Evolutionary conservation across 305 asterid genomes (phyloP), one percentile per base, ranked within the genome.

Genomic region (Fraxinus angustifolia): DNA sequence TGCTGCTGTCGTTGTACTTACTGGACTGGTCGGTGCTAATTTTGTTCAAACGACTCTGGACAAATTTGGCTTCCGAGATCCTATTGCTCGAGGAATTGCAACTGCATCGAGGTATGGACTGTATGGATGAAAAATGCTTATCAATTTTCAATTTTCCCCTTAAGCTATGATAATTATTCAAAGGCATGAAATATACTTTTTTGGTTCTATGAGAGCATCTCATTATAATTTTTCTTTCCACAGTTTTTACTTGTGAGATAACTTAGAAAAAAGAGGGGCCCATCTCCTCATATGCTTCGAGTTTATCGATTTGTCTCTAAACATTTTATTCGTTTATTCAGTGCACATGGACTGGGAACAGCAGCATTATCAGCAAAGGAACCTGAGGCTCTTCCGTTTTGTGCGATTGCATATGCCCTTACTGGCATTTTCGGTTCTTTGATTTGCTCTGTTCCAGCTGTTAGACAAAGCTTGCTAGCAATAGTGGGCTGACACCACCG

Each of bases 341-440:
- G 99, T 82, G 99, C 99, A 4, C 99, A 96, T 74, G 99, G 99
- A 68, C 84, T 96, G 81, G 98, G 99, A 86, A 96, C 99, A 12
- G 99, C 99, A 80, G 99, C 98, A 79, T 83, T 96, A 75, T 96
- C 99, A 36, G 99, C 99, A 1, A 96, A 94, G 86, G 98, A 96
- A 87, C 99, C 99, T 0, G 99, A 94, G 91, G 99, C 99, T 76
- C 99, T 96, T 82, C 97, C 99, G 17, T 96, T 96, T 72, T 96
- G 99, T 58, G 99, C 99, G 16, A 96, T 96, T 80, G 97, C 98
- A 82, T 96, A 96, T 86, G 98, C 94, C 42, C 89, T 96, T 26
- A 94, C 98, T 2, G 99, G 99, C 80, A 94, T 96, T 80, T 92
- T 92, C 67, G 99, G 97, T 62, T 96, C 99, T n/a, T 80, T 96